These are phyloP conservation scores for Fusarium sp. DNA, from an alignment of 2,329 filamentous ascomycete species.

Conservation along the genomic window DNA sequence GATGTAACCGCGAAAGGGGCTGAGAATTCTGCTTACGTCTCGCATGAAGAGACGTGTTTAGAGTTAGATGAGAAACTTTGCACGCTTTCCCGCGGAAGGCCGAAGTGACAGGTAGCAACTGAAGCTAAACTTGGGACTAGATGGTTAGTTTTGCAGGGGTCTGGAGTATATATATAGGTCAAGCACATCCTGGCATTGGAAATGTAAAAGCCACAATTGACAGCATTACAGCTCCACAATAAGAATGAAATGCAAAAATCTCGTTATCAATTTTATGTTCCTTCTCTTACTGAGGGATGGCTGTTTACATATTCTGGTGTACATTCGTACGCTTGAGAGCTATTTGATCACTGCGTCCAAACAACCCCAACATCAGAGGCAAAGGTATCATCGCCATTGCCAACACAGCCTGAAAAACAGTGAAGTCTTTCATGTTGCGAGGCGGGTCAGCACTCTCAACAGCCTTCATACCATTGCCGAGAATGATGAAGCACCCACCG, in stretches of 20 bases:
- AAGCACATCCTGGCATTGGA: neutral
- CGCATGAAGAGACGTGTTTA: neutral
- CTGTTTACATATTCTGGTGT: neutral
- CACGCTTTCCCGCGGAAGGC: neutral
- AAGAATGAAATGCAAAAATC: too few species aligned
- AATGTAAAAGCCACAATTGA: fast-evolving
- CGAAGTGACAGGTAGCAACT: neutral
- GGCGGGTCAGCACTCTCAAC: neutral
- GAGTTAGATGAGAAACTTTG: neutral
- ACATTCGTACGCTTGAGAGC: neutral
- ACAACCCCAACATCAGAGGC: neutral
- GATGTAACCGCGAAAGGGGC: neutral
- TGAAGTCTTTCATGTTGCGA: neutral
- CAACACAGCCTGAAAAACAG: neutral
- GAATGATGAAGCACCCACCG: neutral
- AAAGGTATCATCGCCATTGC: neutral
- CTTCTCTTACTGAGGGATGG: too few species aligned
- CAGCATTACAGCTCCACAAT: fast-evolving
- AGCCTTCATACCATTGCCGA: neutral
- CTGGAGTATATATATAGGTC: neutral
- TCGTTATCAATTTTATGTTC: too few species aligned
- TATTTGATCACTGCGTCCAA: neutral
- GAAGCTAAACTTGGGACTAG: neutral
- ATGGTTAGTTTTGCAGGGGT: neutral
- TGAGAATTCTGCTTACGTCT: neutral